A percentile compares a stretch with the other conserved stretches of the same genome.
Evolutionary conservation across 2,329 filamentous ascomycete genomes (phyloP).

Genomic region (Stagonosporopsis chrysanthemi): DNA sequence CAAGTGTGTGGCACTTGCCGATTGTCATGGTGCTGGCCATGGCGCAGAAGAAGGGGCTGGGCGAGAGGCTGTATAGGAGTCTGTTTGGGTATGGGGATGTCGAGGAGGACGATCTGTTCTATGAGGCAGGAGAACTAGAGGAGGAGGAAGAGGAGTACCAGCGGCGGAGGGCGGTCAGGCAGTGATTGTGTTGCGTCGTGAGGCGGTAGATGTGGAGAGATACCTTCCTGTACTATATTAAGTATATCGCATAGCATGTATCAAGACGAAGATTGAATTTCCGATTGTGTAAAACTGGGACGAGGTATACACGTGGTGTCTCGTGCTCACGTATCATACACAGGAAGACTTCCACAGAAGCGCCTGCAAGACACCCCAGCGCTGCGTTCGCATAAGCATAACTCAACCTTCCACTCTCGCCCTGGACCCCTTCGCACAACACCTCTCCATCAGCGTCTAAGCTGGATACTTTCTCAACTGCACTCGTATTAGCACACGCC

Average conservation of each 20-base stretch:
- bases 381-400: background rate
- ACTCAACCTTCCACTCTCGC: background rate
- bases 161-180: background rate
- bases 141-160: slow-evolving; percentile 23
- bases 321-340: background rate
- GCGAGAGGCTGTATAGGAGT: slow-evolving; percentile 42
- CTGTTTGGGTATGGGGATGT: slow-evolving; percentile 43
- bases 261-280: background rate
- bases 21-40: slow-evolving; percentile 89
- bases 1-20: slow-evolving; percentile 95
- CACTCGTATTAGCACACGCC: slow-evolving; percentile 16
- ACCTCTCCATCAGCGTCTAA: background rate
- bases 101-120: slow-evolving; percentile 44
- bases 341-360: too few species aligned
- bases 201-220: too few species aligned
- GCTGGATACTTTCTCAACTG: slow-evolving; percentile 39
- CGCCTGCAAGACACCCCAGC: background rate
- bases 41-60: slow-evolving; percentile 85
- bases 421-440: too few species aligned
- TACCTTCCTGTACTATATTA: background rate
- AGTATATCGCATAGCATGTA: slow-evolving; percentile 2
- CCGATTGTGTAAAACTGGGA: background rate
- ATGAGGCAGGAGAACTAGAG: slow-evolving; percentile 42
- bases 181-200: background rate
- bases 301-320: background rate